Percentiles rank a stretch among this genome's conserved stretches.
phyloP scores from a whole-genome alignment of 345 rosid genomes.

The Rhizophora mangle region DNA sequence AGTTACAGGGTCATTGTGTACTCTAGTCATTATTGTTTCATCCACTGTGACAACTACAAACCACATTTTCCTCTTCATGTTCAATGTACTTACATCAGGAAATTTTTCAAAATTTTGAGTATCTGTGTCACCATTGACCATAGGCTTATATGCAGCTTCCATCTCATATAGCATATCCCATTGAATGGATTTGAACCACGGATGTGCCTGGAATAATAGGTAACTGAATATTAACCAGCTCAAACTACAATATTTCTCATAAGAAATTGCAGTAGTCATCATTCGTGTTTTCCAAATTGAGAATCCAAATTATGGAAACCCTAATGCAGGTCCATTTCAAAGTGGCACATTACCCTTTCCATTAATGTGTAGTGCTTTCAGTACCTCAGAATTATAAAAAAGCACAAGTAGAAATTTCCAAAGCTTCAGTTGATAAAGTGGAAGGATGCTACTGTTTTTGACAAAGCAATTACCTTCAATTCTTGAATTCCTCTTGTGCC shows the following conservation, averaged over 20 bases:
- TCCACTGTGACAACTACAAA: neutral
- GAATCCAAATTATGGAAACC: neutral
- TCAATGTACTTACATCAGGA: constrained; percentile 70
- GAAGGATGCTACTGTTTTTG: constrained; percentile 1
- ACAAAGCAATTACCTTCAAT: constrained; percentile 56
- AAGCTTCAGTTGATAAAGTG: constrained; percentile 2
- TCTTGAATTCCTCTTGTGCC: constrained; percentile 93
- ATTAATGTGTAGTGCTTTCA: neutral
- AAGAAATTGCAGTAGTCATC: no score
- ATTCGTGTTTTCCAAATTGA: neutral
- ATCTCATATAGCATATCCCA: constrained; percentile 89
- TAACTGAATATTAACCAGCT: constrained; percentile 16
- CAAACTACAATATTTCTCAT: constrained; percentile 4
- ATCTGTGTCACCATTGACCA: constrained; percentile 82
- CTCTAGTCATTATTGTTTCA: neutral
- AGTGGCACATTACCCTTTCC: neutral
- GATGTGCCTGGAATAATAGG: constrained; percentile 56
- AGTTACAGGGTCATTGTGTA: no score
- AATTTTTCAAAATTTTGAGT: constrained; percentile 98
- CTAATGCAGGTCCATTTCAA: neutral
- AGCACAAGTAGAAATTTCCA: neutral
- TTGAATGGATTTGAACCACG: constrained; percentile 68
- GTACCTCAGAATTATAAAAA: neutral
- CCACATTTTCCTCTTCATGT: neutral
- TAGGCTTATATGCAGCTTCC: constrained; percentile 83